Evolutionary conservation across 306 rosid genomes (phyloP).

Genomic region (Rosa chinensis): DNA sequence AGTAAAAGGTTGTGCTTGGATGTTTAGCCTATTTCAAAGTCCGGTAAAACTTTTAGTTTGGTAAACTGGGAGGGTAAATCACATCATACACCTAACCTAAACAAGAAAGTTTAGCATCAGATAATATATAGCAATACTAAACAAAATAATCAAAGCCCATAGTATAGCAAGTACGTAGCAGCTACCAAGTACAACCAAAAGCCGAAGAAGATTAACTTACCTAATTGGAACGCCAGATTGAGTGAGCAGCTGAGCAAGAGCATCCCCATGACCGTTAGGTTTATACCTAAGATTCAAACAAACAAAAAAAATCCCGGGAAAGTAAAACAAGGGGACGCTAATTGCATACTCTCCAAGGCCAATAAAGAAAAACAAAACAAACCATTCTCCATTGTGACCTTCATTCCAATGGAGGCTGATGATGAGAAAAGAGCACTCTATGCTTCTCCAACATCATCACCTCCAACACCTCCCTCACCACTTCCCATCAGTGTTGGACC

Average conservation of each 20-base stretch:
- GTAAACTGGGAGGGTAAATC: not conserved
- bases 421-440: conserved; percentile 15
- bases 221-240: not conserved
- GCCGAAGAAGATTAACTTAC: not conserved
- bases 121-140: not conserved
- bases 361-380: not conserved
- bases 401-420: conserved; percentile 30
- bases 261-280: conserved; percentile 53
- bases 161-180: not conserved
- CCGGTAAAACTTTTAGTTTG: not conserved
- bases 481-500: conserved; percentile 76
- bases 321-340: not conserved
- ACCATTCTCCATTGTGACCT: not conserved
- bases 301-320: conserved; percentile 29
- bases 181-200: not conserved
- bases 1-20: too few relatives aligned
- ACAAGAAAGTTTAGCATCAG: not conserved
- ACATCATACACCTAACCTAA: not conserved
- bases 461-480: conserved; percentile 85
- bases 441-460: conserved; percentile 66
- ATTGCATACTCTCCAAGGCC: not conserved
- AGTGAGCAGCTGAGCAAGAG: not conserved
- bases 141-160: not conserved
- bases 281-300: conserved; percentile 38
- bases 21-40: not conserved